Conservation (phyloP, 306 rosid species). For the Castanospermum australe region DNA sequence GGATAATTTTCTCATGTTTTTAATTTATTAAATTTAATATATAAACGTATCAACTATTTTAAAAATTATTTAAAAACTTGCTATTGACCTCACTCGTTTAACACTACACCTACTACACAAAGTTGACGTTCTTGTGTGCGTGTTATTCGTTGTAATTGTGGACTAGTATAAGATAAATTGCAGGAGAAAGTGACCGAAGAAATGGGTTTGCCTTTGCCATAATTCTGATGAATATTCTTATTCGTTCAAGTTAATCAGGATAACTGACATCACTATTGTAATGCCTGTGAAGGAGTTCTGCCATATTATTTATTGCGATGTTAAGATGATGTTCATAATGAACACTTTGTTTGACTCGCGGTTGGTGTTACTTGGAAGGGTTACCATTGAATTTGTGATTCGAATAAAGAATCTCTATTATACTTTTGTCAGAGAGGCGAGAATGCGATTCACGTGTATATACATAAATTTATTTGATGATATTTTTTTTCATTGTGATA, state of each 20-base stretch:
- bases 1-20: neutral
- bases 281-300: neutral
- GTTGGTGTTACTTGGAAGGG: neutral
- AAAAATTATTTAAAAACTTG: no score
- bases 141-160: neutral
- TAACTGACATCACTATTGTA: neutral
- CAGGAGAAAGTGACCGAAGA: neutral
- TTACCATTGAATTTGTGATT: neutral
- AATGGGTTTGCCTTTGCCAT: no score
- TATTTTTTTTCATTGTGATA: neutral
- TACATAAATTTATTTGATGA: neutral
- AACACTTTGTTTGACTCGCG: conserved; percentile 18
- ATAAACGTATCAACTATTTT: no score
- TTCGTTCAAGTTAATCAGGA: neutral
- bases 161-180: neutral
- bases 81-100: no score
- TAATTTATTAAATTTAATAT: no score
- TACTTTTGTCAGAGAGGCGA: no score
- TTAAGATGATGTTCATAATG: neutral
- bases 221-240: neutral
- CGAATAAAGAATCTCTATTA: neutral
- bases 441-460: conserved; percentile 19
- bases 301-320: conserved; percentile 1
- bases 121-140: neutral
- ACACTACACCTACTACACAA: no score